Evolutionary conservation across 768 basidiomycete species (phyloP), one percentile per base, ranked within the genome.

Genomic region (Boletus subcaerulescens): DNA sequence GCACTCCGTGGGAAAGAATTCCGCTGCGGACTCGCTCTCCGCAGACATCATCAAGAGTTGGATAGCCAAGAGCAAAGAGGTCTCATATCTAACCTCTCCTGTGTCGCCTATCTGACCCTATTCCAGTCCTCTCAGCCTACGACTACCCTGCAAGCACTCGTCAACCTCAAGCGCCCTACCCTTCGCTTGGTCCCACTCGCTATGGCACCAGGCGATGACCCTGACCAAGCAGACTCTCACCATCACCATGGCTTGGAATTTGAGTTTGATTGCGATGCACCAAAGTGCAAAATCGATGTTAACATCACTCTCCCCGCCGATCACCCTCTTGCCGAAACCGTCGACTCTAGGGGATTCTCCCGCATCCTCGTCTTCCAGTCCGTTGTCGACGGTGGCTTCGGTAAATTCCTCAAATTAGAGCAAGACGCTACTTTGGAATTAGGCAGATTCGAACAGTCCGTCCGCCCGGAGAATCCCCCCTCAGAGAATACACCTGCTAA

Each of bases 101-200:
- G 12, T 31, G 29, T 17, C 20, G 40, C 20, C 38, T 5, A 3
- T 50, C 52, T 62, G 14, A 59, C 50, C 44, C 49, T 41, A 3
- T 50, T 49, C 47, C 45, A 93, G 91, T 70, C 84, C 31, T 80
- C 85, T 11, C 88, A 93, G 64, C 85, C 93, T 0, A 96, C 94
- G 0, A 98, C 94, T 0, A 96, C 94, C 3, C 77, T 98, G 0
- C 94, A 97, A 73, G 94, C 94, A 0, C 80, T 95, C 33, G 93
- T 97, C 59, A 98, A 97, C 67, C 84, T 97, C 62, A 96, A 95
- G 67, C 83, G 94, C 5, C 94, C 94, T 1, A 86, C 91, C 1
- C 79, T 98, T 33, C 82, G 87, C 13, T 81, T 95, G 4, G 85
- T 84, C 9, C 91, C 87, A 1, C 75, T 89, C 18, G 62, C 77